Evolutionary conservation across 1,284 basidiomycete species (phyloP).

Genomic region (Moesziomyces globuligerus): DNA sequence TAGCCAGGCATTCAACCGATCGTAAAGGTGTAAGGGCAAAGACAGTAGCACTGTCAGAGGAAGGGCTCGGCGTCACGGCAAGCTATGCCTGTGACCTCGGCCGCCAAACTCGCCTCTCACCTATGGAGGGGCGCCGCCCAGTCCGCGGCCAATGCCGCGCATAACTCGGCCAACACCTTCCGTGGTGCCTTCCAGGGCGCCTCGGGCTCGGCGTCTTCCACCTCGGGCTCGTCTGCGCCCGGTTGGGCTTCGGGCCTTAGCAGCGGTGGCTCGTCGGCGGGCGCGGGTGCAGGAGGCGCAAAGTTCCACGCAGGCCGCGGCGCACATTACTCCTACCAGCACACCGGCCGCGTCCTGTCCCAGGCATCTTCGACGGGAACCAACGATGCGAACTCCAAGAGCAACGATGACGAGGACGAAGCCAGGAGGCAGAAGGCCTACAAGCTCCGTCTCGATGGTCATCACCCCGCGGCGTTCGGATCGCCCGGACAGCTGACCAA

Average conservation of each 20-base stretch:
- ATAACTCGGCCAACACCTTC: slow-evolving; percentile 52
- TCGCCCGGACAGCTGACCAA: slow-evolving; percentile 27
- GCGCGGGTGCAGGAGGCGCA: slow-evolving; percentile 57
- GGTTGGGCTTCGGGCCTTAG: slow-evolving; percentile 52
- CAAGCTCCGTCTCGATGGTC: slow-evolving; percentile 34
- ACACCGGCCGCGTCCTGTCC: slow-evolving; percentile 52
- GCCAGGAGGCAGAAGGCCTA: slow-evolving; percentile 35
- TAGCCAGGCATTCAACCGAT: too few relatives aligned
- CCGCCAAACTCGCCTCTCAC: slow-evolving; percentile 57
- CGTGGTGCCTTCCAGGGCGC: slow-evolving; percentile 50
- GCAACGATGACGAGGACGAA: slow-evolving; percentile 52
- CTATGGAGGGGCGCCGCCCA: slow-evolving; percentile 55
- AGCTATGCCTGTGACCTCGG: slow-evolving; percentile 52
- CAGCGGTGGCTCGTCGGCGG: slow-evolving; percentile 46
- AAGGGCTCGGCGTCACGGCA: slow-evolving; percentile 25
- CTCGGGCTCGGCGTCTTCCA: slow-evolving; percentile 24
- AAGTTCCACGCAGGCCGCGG: slow-evolving; percentile 60
- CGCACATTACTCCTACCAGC: slow-evolving; percentile 56
- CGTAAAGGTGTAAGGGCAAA: too few relatives aligned
- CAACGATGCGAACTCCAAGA: slow-evolving; percentile 39
- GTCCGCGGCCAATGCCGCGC: slow-evolving; percentile 52
- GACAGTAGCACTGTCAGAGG: slow-evolving; percentile 18
- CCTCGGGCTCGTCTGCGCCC: slow-evolving; percentile 38
- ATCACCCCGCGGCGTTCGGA: slow-evolving; percentile 8
- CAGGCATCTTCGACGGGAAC: slow-evolving; percentile 43